A percentile compares a stretch with the other conserved stretches of the same genome.
Evolutionary conservation across 1,139 yeast species (phyloP).

Genomic region (Chernovozyma aurita): DNA sequence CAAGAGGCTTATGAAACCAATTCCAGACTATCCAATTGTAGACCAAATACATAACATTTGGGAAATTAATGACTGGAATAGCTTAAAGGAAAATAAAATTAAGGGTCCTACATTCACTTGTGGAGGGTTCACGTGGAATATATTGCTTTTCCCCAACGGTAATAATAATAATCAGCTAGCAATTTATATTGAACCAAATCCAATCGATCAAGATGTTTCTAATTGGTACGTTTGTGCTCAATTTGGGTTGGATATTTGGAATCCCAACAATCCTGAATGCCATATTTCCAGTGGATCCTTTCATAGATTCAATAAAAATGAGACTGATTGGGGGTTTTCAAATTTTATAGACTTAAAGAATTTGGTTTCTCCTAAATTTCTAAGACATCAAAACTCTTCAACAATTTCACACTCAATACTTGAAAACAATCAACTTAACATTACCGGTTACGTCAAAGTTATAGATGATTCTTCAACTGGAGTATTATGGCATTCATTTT

Average conservation of each 20-base stretch:
- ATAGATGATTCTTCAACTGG: conserved; percentile 87
- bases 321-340: conserved; percentile 95
- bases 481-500: conserved; percentile 85
- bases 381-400: conserved; percentile 2
- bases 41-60: conserved; percentile 56
- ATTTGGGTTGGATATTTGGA: conserved; percentile 82
- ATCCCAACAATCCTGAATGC: conserved; percentile 63
- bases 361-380: conserved; percentile 18
- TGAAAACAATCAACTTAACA: conserved; percentile 55
- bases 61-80: conserved; percentile 67
- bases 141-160: conserved; percentile 76
- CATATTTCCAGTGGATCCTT: conserved; percentile 65
- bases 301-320: conserved; percentile 73
- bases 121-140: conserved; percentile 72
- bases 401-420: conserved; percentile 28
- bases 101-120: conserved; percentile 52
- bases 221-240: conserved; percentile 89
- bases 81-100: conserved; percentile 46
- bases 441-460: conserved; percentile 73
- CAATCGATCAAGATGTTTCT: conserved; percentile 33
- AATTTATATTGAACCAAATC: conserved; percentile 61
- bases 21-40: conserved; percentile 41
- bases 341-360: conserved; percentile 61
- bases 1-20: conserved; percentile 32
- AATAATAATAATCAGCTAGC: conserved; percentile 51